Base-by-base conservation (phyloP, 2,329 filamentous ascomycete genomes). In the Aspergillus pseudonomiae region DNA sequence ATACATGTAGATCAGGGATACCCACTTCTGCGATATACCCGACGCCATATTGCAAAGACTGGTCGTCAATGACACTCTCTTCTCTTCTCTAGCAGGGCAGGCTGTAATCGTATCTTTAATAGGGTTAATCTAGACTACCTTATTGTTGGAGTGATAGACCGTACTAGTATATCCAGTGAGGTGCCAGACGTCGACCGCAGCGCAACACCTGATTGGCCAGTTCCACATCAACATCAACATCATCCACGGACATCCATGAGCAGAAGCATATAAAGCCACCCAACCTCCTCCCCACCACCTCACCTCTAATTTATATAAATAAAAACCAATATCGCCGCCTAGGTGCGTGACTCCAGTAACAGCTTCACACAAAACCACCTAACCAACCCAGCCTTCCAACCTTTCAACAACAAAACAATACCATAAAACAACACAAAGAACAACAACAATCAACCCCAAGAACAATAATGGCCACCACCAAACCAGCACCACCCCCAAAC, bases 221-320 rank as follows among this genome's bases (percentile, higher is more conserved):
- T 63, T 63, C 57, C 32, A 63, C 32, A 36, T 46, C 61, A 63
- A 52, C 54, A 36, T 36, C 36, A 41, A 46, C 34, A 10, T 52
- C 36, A 54, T 24, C 43, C 10, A 21, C 26, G 34, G 21, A 19
- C 21, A 56, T 26, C 10, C 30, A 46, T 41, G 16, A 21, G 12
- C 84, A 82, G 6, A 43, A 62, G 5, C 9, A 52, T 52, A 52
- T 21, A 61, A 55, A 55, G 39, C 21, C 59, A 43, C 52, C 24
- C 2, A 6, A 24, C 10, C 10, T 46, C 4, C 34, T 41, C 32
- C 43, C 21, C 36, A 60, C 2, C 36, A n/a, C 19, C 39, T 12
- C 48, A 48, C 48, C 50, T 43, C 53, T 41, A n/a, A 54, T 16
- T n/a, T 16, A 21, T 46, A 46, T 24, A 24, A 24, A 24, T 14